These are phyloP conservation scores for Nitzschia sp. DNA, from an alignment of 108 stramenopile species.

Conservation along the genomic window DNA sequence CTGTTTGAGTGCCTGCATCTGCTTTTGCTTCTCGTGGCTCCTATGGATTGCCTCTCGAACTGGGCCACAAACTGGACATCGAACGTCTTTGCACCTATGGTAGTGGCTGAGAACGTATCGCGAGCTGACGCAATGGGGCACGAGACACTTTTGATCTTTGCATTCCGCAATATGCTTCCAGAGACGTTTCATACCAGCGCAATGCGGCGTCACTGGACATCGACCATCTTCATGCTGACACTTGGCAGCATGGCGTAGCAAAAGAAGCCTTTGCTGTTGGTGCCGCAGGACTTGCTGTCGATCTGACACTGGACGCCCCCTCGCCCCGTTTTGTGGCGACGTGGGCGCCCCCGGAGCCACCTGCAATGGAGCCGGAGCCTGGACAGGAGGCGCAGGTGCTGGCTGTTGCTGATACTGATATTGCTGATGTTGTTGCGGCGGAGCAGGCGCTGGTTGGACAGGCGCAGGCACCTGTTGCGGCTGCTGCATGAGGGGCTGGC, in stretches of 20 bases:
- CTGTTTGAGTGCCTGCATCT: slow-evolving; percentile 87
- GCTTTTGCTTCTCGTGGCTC: slow-evolving; percentile 93
- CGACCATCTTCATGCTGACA: slow-evolving; percentile 93
- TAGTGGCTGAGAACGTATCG: slow-evolving; percentile 98
- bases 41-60: slow-evolving; percentile 97
- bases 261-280: slow-evolving; percentile 97
- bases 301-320: slow-evolving; percentile 68
- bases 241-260: slow-evolving; percentile 98
- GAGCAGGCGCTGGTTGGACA: slow-evolving; percentile 30
- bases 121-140: slow-evolving; percentile 97
- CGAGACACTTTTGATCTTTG: slow-evolving; percentile 95
- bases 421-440: slow-evolving; percentile 26
- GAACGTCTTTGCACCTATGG: slow-evolving; percentile 95
- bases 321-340: slow-evolving; percentile 30
- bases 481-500: slow-evolving; percentile 22
- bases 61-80: slow-evolving; percentile 98
- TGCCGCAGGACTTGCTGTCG: slow-evolving; percentile 95
- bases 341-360: slow-evolving; percentile 33
- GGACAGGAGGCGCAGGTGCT: slow-evolving; percentile 31
- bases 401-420: slow-evolving; percentile 43
- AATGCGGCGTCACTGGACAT: slow-evolving; percentile 97
- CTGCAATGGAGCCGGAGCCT: slow-evolving; percentile 34
- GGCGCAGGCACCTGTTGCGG: slow-evolving; percentile 27
- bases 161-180: slow-evolving; percentile 99
- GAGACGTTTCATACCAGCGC: slow-evolving; percentile 96